Conservation (phyloP, 2,329 filamentous ascomycete genomes). For the Bipolaris victoriae region DNA sequence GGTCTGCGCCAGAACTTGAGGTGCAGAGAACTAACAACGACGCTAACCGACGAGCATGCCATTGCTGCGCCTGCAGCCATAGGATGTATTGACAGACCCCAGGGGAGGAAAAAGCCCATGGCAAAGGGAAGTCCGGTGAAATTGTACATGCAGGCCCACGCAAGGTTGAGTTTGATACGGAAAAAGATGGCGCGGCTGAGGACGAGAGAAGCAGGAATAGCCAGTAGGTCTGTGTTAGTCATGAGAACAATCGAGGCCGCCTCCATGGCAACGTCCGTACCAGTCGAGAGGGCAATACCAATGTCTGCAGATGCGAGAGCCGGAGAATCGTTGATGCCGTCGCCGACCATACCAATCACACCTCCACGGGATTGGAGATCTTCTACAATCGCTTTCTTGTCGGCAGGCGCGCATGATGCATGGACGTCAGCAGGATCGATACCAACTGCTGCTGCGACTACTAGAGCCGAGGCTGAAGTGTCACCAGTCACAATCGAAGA, state of each 20-base stretch:
- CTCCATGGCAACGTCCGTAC: conserved; percentile 97
- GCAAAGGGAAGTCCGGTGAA: conserved; percentile 89
- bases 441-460: conserved; percentile 82
- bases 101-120: conserved; percentile 93
- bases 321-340: conserved; percentile 98
- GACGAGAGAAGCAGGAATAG: conserved; percentile 85
- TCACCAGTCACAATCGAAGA: conserved; percentile 95
- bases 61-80: conserved; percentile 96
- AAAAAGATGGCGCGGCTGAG: conserved; percentile 85
- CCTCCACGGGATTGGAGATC: conserved; percentile 75
- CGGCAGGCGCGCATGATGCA: conserved; percentile 86
- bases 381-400: conserved; percentile 86
- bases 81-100: conserved; percentile 85
- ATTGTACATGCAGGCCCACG: conserved; percentile 95
- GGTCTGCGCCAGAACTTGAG: conserved; percentile 88
- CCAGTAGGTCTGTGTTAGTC: conserved; percentile 87
- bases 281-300: conserved; percentile 89
- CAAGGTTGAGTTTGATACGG: conserved; percentile 90
- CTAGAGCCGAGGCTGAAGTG: conserved; percentile 79
- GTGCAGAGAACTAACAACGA: conserved; percentile 82
- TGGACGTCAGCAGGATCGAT: conserved; percentile 78
- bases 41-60: conserved; percentile 87
- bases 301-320: conserved; percentile 91
- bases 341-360: conserved; percentile 90
- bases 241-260: conserved; percentile 96